phyloP scores from a whole-genome alignment of 148 eudicot species.

The Fagopyrum esculentum region DNA sequence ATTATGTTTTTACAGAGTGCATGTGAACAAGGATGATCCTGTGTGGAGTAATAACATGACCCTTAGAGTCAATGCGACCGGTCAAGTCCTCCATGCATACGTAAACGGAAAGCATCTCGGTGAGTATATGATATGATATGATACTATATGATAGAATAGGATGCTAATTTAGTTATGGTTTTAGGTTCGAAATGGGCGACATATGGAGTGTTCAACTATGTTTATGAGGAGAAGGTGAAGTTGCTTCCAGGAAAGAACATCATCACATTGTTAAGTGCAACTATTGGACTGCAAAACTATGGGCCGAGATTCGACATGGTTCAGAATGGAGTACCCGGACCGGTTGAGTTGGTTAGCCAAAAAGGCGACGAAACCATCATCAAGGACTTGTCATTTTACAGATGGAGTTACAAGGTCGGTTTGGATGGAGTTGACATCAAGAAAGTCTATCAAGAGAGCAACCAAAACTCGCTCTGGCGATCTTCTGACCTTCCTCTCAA shows the following conservation, averaged over 20 bases:
- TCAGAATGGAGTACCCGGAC: constrained; percentile 24
- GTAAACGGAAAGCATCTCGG: constrained; percentile 24
- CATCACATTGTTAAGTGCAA: constrained; percentile 28
- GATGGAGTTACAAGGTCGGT: constrained; percentile 32
- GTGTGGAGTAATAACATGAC: constrained; percentile 18
- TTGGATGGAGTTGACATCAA: constrained; percentile 21
- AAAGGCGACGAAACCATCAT: constrained; percentile 12
- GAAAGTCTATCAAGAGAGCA: constrained; percentile 8
- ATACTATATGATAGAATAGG: no score
- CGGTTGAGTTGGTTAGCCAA: constrained; percentile 18
- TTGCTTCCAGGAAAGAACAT: constrained; percentile 21
- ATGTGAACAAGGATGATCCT: constrained; percentile 15
- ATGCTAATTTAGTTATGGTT: background rate
- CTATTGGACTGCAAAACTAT: constrained; percentile 33
- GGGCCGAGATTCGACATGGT: constrained; percentile 25
- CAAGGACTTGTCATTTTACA: constrained; percentile 22
- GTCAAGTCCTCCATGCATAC: constrained; percentile 23
- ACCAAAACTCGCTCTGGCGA: constrained; percentile 13
- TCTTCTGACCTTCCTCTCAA: constrained; percentile 15
- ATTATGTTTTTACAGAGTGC: background rate
- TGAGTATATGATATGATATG: background rate
- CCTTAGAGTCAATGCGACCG: constrained; percentile 19
- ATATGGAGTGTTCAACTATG: background rate
- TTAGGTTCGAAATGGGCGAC: constrained; percentile 23
- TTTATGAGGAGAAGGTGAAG: constrained; percentile 16